Conservation (phyloP, 495 filamentous ascomycete genomes). For the Penicillium macrosclerotiorum region DNA sequence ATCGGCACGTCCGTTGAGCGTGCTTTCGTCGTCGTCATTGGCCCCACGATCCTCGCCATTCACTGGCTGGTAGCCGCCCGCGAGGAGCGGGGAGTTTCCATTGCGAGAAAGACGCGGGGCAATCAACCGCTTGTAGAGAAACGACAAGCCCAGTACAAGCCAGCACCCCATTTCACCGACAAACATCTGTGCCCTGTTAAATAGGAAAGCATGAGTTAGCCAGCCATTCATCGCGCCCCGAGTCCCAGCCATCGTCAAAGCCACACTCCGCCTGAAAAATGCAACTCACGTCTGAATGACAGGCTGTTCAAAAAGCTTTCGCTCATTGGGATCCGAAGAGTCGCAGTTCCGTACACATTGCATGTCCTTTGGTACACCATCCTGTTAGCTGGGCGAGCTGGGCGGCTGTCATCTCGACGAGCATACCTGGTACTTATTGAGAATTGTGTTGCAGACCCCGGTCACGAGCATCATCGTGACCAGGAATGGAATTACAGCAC, state of each 20-base stretch:
- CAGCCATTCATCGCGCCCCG: background rate
- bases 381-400: slow-evolving; percentile 1
- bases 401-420: slow-evolving; percentile 3
- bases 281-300: slow-evolving; percentile 80
- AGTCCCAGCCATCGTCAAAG: background rate
- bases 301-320: slow-evolving; percentile 83
- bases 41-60: slow-evolving; percentile 40
- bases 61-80: slow-evolving; percentile 65
- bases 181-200: slow-evolving; percentile 75
- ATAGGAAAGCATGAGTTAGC: slow-evolving; percentile 8
- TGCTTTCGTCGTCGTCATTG: slow-evolving; percentile 49
- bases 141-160: slow-evolving; percentile 71
- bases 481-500: slow-evolving; percentile 71
- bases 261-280: background rate
- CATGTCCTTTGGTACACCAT: slow-evolving; percentile 64
- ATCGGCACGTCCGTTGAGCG: slow-evolving; percentile 24
- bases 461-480: slow-evolving; percentile 90
- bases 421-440: slow-evolving; percentile 90
- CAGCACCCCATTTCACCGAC: slow-evolving; percentile 90
- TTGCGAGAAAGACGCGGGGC: slow-evolving; percentile 31
- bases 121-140: slow-evolving; percentile 60
- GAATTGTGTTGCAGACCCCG: slow-evolving; percentile 93
- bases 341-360: slow-evolving; percentile 93
- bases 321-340: slow-evolving; percentile 59
- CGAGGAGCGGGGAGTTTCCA: slow-evolving; percentile 43